Conservation (phyloP, 2,329 filamentous ascomycete species). For the Ophiostoma novo-ulmi region DNA sequence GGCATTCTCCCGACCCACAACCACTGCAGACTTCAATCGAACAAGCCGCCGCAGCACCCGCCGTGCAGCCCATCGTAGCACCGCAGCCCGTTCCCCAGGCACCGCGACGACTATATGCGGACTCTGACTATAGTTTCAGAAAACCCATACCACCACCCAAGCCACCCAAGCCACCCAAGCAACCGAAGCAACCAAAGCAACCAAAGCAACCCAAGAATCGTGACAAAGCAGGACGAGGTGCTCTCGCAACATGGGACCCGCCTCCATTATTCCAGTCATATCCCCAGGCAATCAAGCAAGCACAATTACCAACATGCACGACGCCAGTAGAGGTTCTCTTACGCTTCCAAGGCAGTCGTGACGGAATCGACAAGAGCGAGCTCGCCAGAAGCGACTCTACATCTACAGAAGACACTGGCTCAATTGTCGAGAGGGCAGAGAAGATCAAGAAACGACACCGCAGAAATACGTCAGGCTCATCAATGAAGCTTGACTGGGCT, state of each 20-base stretch:
- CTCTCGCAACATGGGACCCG: constrained; percentile 53
- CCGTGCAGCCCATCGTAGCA: background rate
- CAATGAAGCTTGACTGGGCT: constrained; percentile 57
- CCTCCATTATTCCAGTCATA: constrained; percentile 84
- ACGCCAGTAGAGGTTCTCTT: constrained; percentile 65
- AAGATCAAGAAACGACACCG: constrained; percentile 36
- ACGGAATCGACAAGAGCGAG: constrained; percentile 42
- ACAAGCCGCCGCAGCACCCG: background rate
- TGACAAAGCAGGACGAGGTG: constrained; percentile 31
- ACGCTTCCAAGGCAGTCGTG: constrained; percentile 53
- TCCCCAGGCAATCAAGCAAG: constrained; percentile 74
- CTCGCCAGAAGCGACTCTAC: background rate
- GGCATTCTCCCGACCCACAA: background rate
- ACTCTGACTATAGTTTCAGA: background rate
- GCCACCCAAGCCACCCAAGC: background rate
- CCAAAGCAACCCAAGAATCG: constrained; percentile 17
- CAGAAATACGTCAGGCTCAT: constrained; percentile 39
- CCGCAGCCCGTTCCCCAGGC: background rate
- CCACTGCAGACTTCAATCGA: background rate
- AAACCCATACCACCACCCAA: background rate
- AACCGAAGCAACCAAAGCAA: background rate
- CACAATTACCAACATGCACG: constrained; percentile 61
- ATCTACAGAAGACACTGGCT: background rate
- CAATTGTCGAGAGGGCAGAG: background rate
- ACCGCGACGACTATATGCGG: background rate